Evolutionary conservation across 2,329 filamentous ascomycete genomes (phyloP), one percentile per base, ranked within the genome.

Genomic region (Geosmithia morbida): DNA sequence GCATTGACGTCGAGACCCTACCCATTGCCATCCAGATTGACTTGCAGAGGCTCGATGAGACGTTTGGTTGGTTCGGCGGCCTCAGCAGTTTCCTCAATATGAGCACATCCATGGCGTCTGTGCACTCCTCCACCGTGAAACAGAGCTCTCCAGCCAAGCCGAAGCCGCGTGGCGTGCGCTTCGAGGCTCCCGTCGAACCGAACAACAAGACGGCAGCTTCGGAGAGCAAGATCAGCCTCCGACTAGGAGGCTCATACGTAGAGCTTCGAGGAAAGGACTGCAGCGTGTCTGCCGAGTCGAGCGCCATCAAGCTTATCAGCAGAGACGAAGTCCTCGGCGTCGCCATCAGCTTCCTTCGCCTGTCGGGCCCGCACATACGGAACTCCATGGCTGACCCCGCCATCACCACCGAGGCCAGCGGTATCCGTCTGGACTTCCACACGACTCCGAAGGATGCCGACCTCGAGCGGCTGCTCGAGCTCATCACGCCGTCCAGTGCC

Each of bases 401-500:
- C 0, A 71, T 86, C 16, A 70, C 70, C 18, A 68, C 81, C 4
- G 77, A 82, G 2, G 57, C 94, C 2, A 69, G 66, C 29, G 81
- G 81, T 45, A 78, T 87, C 20, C 74, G 82, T 2, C 58, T 92
- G 20, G 83, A 90, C 49, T 94, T 85, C 55, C 64, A 87, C 2
- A 74, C 75, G 51, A 66, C 75, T 1, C 90, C 92, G 0, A 82
- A 83, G 51, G 83, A 94, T 54, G 69, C 73, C 17, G 92, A 98
- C 60, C 70, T 98, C 0, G 84, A 89, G 56, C 78, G 82, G 33
- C 72, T 98, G 1, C 68, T 98, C 0, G 83, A 85, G 46, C 72
- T 98, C 46, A 85, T 98, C 48, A 94, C 85, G 7, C 94, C 92
- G 0, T 95, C 89, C 0, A 92, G 88, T 53, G 81, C 92, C 61